Conservation (phyloP, 768 basidiomycete genomes). For the Boletus huronensis region DNA sequence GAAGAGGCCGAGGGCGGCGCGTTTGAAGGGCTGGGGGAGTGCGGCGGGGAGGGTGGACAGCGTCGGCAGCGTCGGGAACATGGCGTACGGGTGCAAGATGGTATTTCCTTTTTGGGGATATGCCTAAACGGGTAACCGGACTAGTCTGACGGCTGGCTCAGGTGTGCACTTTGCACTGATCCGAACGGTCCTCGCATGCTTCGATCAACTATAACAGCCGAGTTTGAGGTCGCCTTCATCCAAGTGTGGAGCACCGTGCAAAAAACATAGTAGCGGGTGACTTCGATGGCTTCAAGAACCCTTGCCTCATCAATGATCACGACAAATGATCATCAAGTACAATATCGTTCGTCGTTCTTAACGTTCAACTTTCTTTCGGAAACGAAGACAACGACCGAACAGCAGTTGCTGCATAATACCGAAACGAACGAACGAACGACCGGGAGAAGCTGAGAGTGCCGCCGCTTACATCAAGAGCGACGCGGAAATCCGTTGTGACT, state of each 20-base stretch:
- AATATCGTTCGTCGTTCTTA: background rate
- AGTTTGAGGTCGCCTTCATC: background rate
- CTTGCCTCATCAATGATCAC: background rate
- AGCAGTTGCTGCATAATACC: background rate
- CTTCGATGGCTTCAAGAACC: background rate
- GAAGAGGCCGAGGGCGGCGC: conserved; percentile 75
- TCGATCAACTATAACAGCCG: no score
- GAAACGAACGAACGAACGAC: background rate
- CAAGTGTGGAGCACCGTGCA: background rate
- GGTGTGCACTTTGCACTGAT: no score
- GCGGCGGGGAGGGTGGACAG: conserved; percentile 23
- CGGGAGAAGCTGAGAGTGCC: background rate
- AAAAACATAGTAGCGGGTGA: background rate
- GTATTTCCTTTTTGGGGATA: conserved; percentile 9
- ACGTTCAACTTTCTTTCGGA: background rate
- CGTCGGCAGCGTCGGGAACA: conserved; percentile 22
- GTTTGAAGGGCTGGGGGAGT: conserved; percentile 73
- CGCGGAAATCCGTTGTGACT: background rate
- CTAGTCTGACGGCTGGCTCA: no score
- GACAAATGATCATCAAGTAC: background rate
- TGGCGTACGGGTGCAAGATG: background rate
- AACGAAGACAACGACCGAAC: background rate
- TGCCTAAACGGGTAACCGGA: no score
- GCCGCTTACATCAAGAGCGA: background rate
- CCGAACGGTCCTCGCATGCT: no score